Evolutionary conservation across 352 stramenopile species (phyloP), one percentile per base, ranked within the genome.

Genomic region (Phytopythium mirpurense): DNA sequence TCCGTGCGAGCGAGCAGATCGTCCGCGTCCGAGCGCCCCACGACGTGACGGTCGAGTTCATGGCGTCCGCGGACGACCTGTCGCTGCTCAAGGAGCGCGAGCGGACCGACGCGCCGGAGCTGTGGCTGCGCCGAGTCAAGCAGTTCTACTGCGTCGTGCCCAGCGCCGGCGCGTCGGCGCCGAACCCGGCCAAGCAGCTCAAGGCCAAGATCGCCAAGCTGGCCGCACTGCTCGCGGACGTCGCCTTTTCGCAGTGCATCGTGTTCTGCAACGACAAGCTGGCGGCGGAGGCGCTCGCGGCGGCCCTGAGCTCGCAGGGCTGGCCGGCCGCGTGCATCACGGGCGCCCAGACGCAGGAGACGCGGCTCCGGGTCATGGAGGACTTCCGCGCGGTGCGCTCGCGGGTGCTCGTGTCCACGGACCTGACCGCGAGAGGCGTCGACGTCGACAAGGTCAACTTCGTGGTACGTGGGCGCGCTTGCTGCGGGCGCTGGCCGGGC

Each of bases 261-360:
- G 79, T 90, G 32, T 92, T 92, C 53, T 90, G 77, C 65, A 92
- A 92, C 63, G 82, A 90, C 65, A 92, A 90, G 64, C 78, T 87
- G 50, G 70, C 78, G 9, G 77, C 82, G 0, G 79, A 90, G 57
- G 79, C 77, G 11, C 42, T 90, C 15, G 74, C 79, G 4, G 69
- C 61, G 0, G 79, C 77, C 15, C 65, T 92, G 23, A 54, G 51
- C 16, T 59, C 54, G 8, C 68, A 87, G 24, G 69, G 68, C 23
- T 92, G 75, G 74, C 77, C 79, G 5, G 69, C 78, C 9, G 69
- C 65, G 23, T 80, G 77, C 18, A 89, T 89, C 59, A 92, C 75
- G 5, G 77, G 82, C 12, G 75, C 78, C 9, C 78, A 90, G 46
- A 62, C 63, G 24, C 82, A 92, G 59, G 44, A 56, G 19, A 85